Base-by-base conservation (phyloP, 805 yeast genomes). In the Kurtzmaniella cleridarum region DNA sequence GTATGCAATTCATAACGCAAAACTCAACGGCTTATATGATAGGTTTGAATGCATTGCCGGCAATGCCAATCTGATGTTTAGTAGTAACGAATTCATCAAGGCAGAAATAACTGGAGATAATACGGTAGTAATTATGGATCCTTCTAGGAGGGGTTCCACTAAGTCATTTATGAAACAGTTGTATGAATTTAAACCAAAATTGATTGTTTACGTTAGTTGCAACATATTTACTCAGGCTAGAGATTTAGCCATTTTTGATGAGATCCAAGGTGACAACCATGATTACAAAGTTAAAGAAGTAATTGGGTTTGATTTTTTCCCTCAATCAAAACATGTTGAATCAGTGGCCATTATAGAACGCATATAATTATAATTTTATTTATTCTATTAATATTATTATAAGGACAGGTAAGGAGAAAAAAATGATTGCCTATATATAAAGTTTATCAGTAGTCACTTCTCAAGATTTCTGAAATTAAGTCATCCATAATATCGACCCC, bases 321-420 rank as follows among this genome's bases (percentile, higher is more conserved):
- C 81, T 2, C 81, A 76, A 46, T 75, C 81, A 1, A 75, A 74
- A 44, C 81, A 76, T 46, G 79, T 76, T 27, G 81, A 76, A 54
- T 62, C 78, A 29, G 72, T 76, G 24, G 79, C 79, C 1, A 60
- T 76, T 6, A 49, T 76, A 27, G 62, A 62, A 40, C 41, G 48
- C 32, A 28, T 35, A 16, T 10, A 37, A 31, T 34, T 26, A 23
- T 35, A 17, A 20, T 26, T 39, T 34, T 33, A 33, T 18, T 16
- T 30, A 36, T 17, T 30, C 23, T 17, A 28, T 11, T 6, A 27
- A 20, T 20, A 20, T 5, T 20, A 5, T 5, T 20, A 20, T 8
- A 20, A 20, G 8, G 8, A 5, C 5, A 20, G 8, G 24, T 20
- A n/a, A n/a, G n/a, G n/a, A n/a, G n/a, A n/a, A n/a, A n/a, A n/a